phyloP scores from a whole-genome alignment of 345 rosid genomes.

The Citrus cavaleriei region DNA sequence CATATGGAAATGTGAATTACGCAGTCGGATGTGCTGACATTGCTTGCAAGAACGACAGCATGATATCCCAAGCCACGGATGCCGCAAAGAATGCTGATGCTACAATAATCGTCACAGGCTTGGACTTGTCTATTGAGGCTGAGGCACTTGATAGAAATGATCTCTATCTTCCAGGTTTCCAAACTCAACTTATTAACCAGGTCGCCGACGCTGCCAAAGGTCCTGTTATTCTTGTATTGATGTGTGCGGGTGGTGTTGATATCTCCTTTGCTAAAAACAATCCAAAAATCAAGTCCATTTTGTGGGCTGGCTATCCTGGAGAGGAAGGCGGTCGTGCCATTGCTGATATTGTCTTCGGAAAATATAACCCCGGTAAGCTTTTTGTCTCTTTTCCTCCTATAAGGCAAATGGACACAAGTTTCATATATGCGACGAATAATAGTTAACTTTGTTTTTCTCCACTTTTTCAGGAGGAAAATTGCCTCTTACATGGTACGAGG shows the following conservation, averaged over 20 bases:
- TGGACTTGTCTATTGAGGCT: conserved; percentile 47
- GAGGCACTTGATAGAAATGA: conserved; percentile 48
- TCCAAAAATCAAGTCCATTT: conserved; percentile 28
- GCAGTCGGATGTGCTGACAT: conserved; percentile 47
- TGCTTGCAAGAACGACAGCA: conserved; percentile 30
- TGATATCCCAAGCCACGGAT: conserved; percentile 24
- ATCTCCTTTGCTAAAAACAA: conserved; percentile 39
- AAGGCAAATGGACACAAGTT: too few species aligned
- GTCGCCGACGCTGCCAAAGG: conserved; percentile 41
- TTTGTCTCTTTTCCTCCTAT: neutral
- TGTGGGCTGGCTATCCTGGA: conserved; percentile 75
- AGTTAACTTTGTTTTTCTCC: too few species aligned
- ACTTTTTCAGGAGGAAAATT: conserved; percentile 46
- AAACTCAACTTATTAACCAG: conserved; percentile 42
- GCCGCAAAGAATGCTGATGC: conserved; percentile 47
- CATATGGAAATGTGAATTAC: conserved; percentile 24
- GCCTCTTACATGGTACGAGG: conserved; percentile 48
- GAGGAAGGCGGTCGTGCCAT: conserved; percentile 66
- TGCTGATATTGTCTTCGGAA: conserved; percentile 58
- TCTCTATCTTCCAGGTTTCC: conserved; percentile 53
- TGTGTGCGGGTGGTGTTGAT: conserved; percentile 56
- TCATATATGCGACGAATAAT: too few species aligned
- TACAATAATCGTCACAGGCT: conserved; percentile 37
- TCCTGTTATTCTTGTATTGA: conserved; percentile 53
- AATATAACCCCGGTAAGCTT: conserved; percentile 53